Base-by-base conservation (phyloP, 1,139 yeast species). In the Sugiyamaella japonica region DNA sequence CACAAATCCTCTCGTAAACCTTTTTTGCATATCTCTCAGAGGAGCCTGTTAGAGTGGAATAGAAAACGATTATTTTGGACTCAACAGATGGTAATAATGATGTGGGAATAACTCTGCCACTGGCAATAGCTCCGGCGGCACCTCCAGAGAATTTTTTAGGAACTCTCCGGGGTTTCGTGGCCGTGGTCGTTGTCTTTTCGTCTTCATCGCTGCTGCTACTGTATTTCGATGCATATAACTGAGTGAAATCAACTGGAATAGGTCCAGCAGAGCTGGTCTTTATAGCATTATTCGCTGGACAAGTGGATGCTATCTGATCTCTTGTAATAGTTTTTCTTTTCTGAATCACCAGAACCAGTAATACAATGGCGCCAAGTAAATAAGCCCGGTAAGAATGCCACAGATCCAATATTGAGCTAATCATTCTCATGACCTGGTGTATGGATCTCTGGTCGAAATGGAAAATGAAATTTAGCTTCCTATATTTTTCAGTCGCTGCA, bases 21-120 rank as follows among this genome's bases (percentile, higher is more conserved):
- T 72, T 65, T 36, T 75, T 74, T 3, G 97, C 96, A 28, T 84
- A 79, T 62, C 88, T 75, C 62, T 84, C 84, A 0, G 95, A 81
- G 1, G 95, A 76, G 3, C 97, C 97, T 1, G 96, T 90, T 56
- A 90, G 74, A 0, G 97, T 86, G 8, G 97, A 85, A 70, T 87
- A 90, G 63, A 90, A 87, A 4, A 90, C 80, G 58, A 80, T 78
- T 29, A 86, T 61, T 20, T 61, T 59, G 5, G 70, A 64, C 5
- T 64, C 62, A 4, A 64, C 52, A 12, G 69, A 63, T 3, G 68
- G 66, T 31, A 60, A 59, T 1, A 62, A 56, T 32, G 66, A 64
- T 32, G 57, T 54, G 37, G 59, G 59, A 25, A 60, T 57, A 16
- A 48, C 40, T 10, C 53, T 46, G 9, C 52, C 57, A 23, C 51